Percentiles rank a stretch among this genome's conserved stretches.
These are phyloP conservation scores for Trichoderma sp. DNA, from an alignment of 2,329 filamentous ascomycete species.

Conservation along the genomic window DNA sequence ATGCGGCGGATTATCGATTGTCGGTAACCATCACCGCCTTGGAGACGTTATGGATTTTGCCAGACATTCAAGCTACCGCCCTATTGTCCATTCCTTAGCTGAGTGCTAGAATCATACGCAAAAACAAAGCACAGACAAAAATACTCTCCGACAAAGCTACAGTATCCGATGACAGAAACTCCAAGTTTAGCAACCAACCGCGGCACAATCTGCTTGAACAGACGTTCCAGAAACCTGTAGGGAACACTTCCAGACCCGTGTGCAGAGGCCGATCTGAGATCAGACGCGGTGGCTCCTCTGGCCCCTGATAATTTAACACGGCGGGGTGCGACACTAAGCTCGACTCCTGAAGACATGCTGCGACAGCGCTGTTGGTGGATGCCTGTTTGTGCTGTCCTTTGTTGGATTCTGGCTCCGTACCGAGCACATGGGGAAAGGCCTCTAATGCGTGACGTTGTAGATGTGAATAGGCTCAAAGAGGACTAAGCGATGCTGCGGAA, in stretches of 20 bases:
- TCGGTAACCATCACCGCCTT: not conserved
- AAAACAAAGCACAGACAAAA: not conserved
- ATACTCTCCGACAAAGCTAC: not conserved
- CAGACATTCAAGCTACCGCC: not conserved
- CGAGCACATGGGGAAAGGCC: not conserved
- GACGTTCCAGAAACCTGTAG: not conserved
- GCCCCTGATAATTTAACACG: slow-evolving; percentile 14
- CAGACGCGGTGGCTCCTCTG: slow-evolving; percentile 1
- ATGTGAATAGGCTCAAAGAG: not conserved
- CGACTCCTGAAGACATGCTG: slow-evolving; percentile 12
- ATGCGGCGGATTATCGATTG: not conserved
- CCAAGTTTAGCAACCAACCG: not conserved
- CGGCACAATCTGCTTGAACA: not conserved
- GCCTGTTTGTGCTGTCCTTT: not conserved
- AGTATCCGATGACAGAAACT: not conserved
- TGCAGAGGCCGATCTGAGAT: slow-evolving; percentile 14
- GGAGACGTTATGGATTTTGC: not conserved
- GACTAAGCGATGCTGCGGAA: not conserved
- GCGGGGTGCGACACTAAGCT: slow-evolving; percentile 13
- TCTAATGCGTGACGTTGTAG: not conserved
- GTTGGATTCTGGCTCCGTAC: not conserved
- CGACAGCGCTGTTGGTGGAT: slow-evolving; percentile 7
- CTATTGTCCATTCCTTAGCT: not conserved
- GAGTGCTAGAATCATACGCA: not conserved
- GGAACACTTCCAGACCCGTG: not conserved